Evolutionary conservation across 139 green algal genomes (phyloP).

Genomic region (Picochlorum sp.): DNA sequence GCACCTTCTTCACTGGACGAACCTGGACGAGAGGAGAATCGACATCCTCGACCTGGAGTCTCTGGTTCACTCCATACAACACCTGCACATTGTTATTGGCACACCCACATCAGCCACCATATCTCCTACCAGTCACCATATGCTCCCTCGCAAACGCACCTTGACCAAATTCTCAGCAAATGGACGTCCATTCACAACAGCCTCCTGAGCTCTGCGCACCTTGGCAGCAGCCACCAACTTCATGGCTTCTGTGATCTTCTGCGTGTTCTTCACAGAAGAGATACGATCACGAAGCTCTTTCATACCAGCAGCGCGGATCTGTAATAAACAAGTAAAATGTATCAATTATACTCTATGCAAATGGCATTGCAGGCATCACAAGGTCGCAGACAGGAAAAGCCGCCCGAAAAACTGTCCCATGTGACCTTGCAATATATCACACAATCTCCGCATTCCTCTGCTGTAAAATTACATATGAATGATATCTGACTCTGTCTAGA

Average conservation of each 20-base stretch:
- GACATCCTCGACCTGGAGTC: constrained; percentile 90
- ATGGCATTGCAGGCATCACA: too few species aligned
- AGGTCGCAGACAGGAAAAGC: background rate
- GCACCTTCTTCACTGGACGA: constrained; percentile 89
- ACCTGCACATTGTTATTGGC: constrained; percentile 44
- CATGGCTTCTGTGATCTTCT: constrained; percentile 99
- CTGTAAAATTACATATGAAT: background rate
- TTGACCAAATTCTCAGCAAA: constrained; percentile 99
- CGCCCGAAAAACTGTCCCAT: background rate
- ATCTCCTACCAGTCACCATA: too few species aligned
- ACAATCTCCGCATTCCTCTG: background rate
- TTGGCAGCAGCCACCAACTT: constrained; percentile 92
- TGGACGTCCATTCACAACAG: constrained; percentile 90
- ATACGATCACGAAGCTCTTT: constrained; percentile 95
- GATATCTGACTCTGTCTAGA: background rate
- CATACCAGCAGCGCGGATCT: constrained; percentile 46
- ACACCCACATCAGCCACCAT: too few species aligned
- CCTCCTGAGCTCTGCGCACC: constrained; percentile 91
- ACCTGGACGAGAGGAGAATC: constrained; percentile 89
- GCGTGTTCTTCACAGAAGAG: constrained; percentile 92
- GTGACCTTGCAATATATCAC: background rate
- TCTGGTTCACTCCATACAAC: constrained; percentile 95
- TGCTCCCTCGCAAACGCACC: constrained; percentile 44
- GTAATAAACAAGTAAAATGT: background rate
- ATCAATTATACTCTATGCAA: too few species aligned